Evolutionary conservation across 176 grass and related monocot species (phyloP).

Genomic region (Eleusine indica): DNA sequence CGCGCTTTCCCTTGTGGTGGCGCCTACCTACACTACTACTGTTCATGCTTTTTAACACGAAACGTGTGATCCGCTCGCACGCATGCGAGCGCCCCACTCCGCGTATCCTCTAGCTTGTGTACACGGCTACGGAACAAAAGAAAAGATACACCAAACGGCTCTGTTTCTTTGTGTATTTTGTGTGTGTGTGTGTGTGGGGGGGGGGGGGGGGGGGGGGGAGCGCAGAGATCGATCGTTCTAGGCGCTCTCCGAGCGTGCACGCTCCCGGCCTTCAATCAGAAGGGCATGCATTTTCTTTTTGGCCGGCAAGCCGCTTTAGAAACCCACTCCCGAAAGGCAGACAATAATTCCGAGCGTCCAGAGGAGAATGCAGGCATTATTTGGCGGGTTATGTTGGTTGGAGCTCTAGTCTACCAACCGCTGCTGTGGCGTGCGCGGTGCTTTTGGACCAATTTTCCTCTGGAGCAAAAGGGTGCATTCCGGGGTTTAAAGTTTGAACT

Average conservation of each 20-base stretch:
- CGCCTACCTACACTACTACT: background rate
- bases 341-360: slow-evolving; percentile 29
- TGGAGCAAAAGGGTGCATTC: background rate
- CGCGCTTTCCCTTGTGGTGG: slow-evolving; percentile 32
- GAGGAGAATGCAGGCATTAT: slow-evolving; percentile 29
- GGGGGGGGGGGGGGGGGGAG: background rate
- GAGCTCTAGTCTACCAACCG: slow-evolving; percentile 45
- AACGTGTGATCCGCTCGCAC: slow-evolving; percentile 8
- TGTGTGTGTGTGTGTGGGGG: too few species aligned
- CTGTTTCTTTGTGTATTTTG: slow-evolving; percentile 13
- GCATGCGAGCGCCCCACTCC: slow-evolving; percentile 49
- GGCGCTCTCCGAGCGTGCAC: background rate
- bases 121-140: background rate
- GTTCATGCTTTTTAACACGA: background rate
- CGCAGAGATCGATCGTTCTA: background rate
- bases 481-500: background rate
- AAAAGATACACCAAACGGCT: background rate
- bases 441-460: slow-evolving; percentile 38
- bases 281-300: slow-evolving; percentile 3
- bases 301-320: slow-evolving; percentile 32
- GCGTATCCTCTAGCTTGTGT: background rate
- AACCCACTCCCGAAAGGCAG: slow-evolving; percentile 55
- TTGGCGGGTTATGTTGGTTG: slow-evolving; percentile 22
- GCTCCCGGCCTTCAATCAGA: background rate
- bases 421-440: slow-evolving; percentile 40